phyloP scores from a whole-genome alignment of 1,139 yeast genomes.

The Debaryomycetaceae sp. region DNA sequence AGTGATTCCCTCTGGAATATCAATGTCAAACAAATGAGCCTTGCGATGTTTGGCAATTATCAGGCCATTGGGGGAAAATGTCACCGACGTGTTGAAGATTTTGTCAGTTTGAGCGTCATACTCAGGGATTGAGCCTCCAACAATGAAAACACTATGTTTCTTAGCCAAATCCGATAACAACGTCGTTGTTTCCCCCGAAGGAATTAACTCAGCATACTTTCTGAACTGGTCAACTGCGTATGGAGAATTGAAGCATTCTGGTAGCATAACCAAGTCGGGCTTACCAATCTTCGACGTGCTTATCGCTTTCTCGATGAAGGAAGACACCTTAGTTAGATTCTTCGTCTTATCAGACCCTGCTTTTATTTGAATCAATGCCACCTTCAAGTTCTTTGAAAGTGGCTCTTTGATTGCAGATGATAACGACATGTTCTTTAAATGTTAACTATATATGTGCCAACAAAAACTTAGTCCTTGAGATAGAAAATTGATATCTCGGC shows the following conservation, averaged over 20 bases:
- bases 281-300: conserved; percentile 40
- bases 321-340: conserved; percentile 52
- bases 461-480: no score
- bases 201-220: conserved; percentile 19
- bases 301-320: conserved; percentile 49
- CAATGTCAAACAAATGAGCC: conserved; percentile 80
- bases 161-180: conserved; percentile 19
- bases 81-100: conserved; percentile 22
- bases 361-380: conserved; percentile 75
- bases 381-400: conserved; percentile 39
- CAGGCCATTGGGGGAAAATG: conserved; percentile 53
- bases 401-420: conserved; percentile 31
- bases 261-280: conserved; percentile 65
- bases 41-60: conserved; percentile 70
- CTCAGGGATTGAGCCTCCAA: conserved; percentile 26
- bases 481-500: no score
- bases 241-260: conserved; percentile 95
- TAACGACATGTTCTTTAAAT: conserved; percentile 1
- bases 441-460: no score
- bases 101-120: conserved; percentile 8
- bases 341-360: conserved; percentile 66
- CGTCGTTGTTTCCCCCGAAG: conserved; percentile 17
- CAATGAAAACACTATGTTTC: conserved; percentile 16
- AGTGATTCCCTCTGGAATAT: conserved; percentile 64
- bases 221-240: conserved; percentile 85